Percentiles rank a stretch among this genome's conserved stretches.
Conservation (phyloP, 1,284 basidiomycete species). For the Ceratobasidium papillatum region DNA sequence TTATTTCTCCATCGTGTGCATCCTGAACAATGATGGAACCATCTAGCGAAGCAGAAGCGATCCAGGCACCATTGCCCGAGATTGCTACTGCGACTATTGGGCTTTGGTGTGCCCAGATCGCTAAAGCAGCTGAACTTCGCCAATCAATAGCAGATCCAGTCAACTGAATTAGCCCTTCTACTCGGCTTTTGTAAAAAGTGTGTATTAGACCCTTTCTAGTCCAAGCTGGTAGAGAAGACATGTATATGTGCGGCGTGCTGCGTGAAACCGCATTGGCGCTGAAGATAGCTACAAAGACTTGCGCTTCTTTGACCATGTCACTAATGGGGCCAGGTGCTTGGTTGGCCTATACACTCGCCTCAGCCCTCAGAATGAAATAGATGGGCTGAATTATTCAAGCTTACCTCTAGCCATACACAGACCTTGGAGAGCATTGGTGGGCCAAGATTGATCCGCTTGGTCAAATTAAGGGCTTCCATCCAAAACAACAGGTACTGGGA, state of each 20-base stretch:
- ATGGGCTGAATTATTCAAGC: no score
- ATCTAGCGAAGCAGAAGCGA: background rate
- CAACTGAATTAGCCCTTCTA: background rate
- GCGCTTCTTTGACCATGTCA: conserved; percentile 10
- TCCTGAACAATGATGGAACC: background rate
- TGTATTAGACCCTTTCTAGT: background rate
- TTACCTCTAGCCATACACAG: background rate
- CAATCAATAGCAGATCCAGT: background rate
- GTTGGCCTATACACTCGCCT: background rate
- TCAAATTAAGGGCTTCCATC: conserved; percentile 43
- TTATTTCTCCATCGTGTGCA: background rate
- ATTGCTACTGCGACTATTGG: background rate
- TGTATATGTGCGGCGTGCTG: conserved; percentile 41
- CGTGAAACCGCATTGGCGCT: background rate
- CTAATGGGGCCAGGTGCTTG: background rate
- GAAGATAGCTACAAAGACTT: conserved; percentile 13
- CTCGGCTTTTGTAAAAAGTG: background rate
- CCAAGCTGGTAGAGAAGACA: conserved; percentile 36
- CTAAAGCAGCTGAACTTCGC: no score
- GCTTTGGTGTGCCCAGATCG: no score
- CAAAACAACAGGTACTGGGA: conserved; percentile 17
- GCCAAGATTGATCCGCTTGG: background rate
- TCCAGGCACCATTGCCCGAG: background rate
- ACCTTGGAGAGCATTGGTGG: background rate
- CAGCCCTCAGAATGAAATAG: no score